phyloP scores from a whole-genome alignment of 768 basidiomycete species.

The Coprinellus aureogranulatus region DNA sequence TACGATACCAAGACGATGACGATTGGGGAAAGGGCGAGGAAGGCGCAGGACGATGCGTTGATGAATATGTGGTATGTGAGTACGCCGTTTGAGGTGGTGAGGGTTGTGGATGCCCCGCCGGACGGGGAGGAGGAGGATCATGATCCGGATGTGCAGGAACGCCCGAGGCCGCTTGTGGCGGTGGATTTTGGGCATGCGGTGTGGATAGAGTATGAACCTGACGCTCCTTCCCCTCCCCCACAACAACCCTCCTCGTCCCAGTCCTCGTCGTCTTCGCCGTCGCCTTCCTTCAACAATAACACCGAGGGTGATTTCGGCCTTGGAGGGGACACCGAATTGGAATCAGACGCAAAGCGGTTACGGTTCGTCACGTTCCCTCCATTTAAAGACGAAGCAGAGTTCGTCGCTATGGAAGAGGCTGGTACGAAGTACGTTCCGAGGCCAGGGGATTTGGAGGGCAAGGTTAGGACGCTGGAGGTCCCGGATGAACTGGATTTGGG shows the following conservation, averaged over 20 bases:
- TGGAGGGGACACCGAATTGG: neutral
- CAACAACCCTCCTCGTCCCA: too few species aligned
- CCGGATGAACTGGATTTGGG: constrained; percentile 66
- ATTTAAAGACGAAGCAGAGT: constrained; percentile 35
- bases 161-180: constrained; percentile 69
- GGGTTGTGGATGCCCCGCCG: constrained; percentile 31
- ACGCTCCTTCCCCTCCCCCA: neutral
- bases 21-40: constrained; percentile 1
- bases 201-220: constrained; percentile 63
- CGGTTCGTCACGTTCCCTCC: constrained; percentile 73
- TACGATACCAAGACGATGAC: constrained; percentile 2
- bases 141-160: constrained; percentile 30
- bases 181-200: constrained; percentile 88
- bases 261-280: too few species aligned
- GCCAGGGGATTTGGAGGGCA: constrained; percentile 31
- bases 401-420: constrained; percentile 18
- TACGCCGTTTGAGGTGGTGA: constrained; percentile 69
- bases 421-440: constrained; percentile 12
- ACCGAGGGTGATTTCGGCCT: constrained; percentile 16
- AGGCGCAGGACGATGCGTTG: constrained; percentile 45
- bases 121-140: neutral
- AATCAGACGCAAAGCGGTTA: constrained; percentile 48
- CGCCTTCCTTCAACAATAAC: too few species aligned
- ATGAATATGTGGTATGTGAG: constrained; percentile 72
- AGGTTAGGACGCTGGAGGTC: constrained; percentile 59